Base-by-base conservation (phyloP, 106 monocot species). In the Allium sativum region DNA sequence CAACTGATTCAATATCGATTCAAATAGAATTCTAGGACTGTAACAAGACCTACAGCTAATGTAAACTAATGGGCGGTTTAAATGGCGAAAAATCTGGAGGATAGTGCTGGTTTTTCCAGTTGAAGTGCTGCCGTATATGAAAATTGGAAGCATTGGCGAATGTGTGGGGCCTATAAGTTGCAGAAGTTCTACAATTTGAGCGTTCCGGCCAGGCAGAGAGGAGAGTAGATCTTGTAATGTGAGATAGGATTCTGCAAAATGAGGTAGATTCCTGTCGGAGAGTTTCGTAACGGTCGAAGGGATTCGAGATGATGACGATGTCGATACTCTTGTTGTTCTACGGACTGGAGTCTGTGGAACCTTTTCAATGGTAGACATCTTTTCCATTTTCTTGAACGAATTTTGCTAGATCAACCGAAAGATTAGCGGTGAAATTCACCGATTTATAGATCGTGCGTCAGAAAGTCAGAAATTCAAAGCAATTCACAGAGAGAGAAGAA, bases 101-200 rank as follows among this genome's bases (percentile, higher is more conserved):
- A 92, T 18, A 13, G 79, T 56, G 67, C 58, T 53, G 51, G 85
- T 92, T 64, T 98, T 98, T 7, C 92, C 98, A 11, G 88, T 85
- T 0, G 98, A 88, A 11, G 78, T 40, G 50, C 72, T 71, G 43
- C 98, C 98, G 64, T 88, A 77, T 46, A 98, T 53, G 56, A 98
- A 74, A 41, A 92, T 44, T 12, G 92, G 98, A 12, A 79, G 64
- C 79, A 71, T 80, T 0, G 88, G 87, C 40, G 85, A 80, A 58
- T 83, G 68, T 46, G 43, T 62, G 18, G 92, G 85, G 0, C 88
- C 91, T 20, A 96, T 72, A 18, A 82, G 45, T 10, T 65, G 75
- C 50, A 79, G 15, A 48, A 79, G 17, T 22, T 75, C 78, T 45
- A 72, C 54, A 45, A 79, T 79, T 56, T 83, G 83, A 1, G 65